A percentile compares a stretch with the other conserved stretches of the same genome.
Evolutionary conservation across 768 basidiomycete genomes (phyloP).

Genomic region (Amanita polypyramis): DNA sequence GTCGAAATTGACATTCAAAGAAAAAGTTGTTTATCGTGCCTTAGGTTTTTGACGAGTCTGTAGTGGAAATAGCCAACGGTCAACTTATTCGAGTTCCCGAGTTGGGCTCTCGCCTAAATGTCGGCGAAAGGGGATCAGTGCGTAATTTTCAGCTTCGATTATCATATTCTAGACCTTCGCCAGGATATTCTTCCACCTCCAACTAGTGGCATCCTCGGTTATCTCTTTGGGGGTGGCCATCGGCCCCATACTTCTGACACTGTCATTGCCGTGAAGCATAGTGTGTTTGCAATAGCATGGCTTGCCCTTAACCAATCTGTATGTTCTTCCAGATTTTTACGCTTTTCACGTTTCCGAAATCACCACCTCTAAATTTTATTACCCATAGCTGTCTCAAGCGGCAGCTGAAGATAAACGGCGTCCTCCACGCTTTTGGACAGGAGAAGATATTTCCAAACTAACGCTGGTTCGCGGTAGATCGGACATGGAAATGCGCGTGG

Average conservation of each 20-base stretch:
- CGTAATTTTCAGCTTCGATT: constrained; percentile 16
- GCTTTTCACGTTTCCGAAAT: not conserved
- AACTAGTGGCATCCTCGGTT: constrained; percentile 30
- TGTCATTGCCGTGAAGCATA: constrained; percentile 65
- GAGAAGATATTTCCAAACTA: constrained; percentile 50
- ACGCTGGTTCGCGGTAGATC: constrained; percentile 50
- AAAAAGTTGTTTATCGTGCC: constrained; percentile 8
- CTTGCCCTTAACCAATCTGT: constrained; percentile 82
- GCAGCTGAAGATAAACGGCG: constrained; percentile 48
- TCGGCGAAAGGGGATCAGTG: constrained; percentile 72
- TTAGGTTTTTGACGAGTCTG: constrained; percentile 77
- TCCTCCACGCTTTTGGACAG: constrained; percentile 70
- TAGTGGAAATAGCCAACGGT: constrained; percentile 56
- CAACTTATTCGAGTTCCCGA: constrained; percentile 67
- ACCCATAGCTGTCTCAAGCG: constrained; percentile 44
- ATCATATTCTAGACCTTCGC: not conserved
- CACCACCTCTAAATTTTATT: not conserved
- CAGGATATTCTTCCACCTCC: constrained; percentile 63
- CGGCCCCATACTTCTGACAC: constrained; percentile 40
- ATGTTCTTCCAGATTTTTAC: constrained; percentile 13
- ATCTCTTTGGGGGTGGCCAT: constrained; percentile 35
- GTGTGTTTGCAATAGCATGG: constrained; percentile 76
- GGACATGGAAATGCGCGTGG: constrained; percentile 58
- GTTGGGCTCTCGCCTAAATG: constrained; percentile 60
- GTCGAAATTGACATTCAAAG: constrained; percentile 12